Base-by-base conservation (phyloP, 2,329 filamentous ascomycete genomes). In the Colletotrichum noveboracense region DNA sequence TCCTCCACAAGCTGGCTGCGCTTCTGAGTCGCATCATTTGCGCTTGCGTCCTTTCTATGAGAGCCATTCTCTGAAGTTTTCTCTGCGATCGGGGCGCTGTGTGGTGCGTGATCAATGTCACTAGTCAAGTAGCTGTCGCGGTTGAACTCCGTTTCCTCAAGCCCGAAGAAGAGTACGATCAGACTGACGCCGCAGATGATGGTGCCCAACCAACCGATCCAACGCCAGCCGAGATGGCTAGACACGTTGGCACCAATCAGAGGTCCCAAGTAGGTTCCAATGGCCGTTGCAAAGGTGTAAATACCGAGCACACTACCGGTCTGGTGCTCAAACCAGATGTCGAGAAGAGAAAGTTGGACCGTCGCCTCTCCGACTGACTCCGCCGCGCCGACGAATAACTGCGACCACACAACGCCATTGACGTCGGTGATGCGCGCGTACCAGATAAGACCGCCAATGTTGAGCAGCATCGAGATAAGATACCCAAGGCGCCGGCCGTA, bases 261-360 rank as follows among this genome's bases (percentile, higher is more conserved):
- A 4, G 90, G 89, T 1, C 89, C 90, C 5, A 90, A 80, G 78
- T 90, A 91, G 5, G 89, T 91, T 26, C 90, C 90, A 34, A 91
- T 85, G 77, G 87, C 89, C 1, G 89, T 91, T 3, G 89, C 87
- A 43, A 91, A 82, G 30, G 90, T 89, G 78, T 91, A 91, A 30
- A 91, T 79, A 72, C 89, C 89, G 7, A 91, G 83, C 1, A 89
- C 88, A 1, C 86, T 85, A 55, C 90, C 90, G 58, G 89, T 86
- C 75, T 90, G 89, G 78, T 91, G 90, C 81, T 91, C 88, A 76
- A 89, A 91, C 83, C 90, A 91, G 34, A 91, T 85, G 77, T 91
- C 90, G 9, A 89, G 88, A 32, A 91, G 83, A 3, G 89, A 90
- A n/a, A 91, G 81, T 78, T 91, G 90, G 8, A 89, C 89, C 34